Conservation (phyloP, 495 filamentous ascomycete genomes). For the Penicillium malachiteum region DNA sequence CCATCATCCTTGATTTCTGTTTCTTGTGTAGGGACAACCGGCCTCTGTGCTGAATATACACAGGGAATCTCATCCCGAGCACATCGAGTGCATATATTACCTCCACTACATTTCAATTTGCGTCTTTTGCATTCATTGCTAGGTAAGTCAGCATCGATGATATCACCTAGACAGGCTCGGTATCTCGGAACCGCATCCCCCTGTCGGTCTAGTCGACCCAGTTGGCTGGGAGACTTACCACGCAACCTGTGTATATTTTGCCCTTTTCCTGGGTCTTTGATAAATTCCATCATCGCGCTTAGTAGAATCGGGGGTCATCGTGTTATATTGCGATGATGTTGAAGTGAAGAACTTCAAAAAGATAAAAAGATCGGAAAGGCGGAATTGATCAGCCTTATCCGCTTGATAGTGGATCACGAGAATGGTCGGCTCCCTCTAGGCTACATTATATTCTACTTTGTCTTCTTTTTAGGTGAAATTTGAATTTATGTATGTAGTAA, state of each 20-base stretch:
- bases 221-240: slow-evolving; percentile 24
- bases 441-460: not conserved
- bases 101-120: slow-evolving; percentile 90
- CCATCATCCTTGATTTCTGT: slow-evolving; percentile 21
- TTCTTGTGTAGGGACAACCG: slow-evolving; percentile 7
- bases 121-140: slow-evolving; percentile 86
- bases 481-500: no score
- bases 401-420: not conserved
- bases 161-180: not conserved
- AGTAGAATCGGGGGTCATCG: not conserved
- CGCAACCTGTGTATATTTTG: slow-evolving; percentile 40
- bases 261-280: slow-evolving; percentile 14
- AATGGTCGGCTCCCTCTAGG: no score
- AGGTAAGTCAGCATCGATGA: slow-evolving; percentile 7
- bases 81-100: slow-evolving; percentile 74
- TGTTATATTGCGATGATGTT: not conserved
- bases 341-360: no score
- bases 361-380: not conserved
- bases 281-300: not conserved
- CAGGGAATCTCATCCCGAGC: slow-evolving; percentile 63
- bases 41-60: slow-evolving; percentile 50
- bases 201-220: not conserved
- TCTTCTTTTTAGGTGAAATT: not conserved
- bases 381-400: slow-evolving; percentile 1
- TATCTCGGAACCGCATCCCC: not conserved